Base-by-base conservation (phyloP, 305 asterid genomes). In the Fraxinus albicans region DNA sequence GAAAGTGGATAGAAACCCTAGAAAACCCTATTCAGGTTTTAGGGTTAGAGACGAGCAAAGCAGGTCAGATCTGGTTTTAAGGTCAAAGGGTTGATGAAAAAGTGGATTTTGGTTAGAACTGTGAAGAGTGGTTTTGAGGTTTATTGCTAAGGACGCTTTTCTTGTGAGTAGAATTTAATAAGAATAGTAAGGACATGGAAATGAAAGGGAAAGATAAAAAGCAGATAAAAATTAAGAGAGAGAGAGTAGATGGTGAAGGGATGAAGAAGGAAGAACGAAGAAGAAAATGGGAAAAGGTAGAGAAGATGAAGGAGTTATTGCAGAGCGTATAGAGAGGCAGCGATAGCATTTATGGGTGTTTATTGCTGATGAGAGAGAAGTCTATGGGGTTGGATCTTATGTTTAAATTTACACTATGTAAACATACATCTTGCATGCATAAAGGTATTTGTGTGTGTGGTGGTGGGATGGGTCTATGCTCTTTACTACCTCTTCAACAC, bases 311-410 rank as follows among this genome's bases (percentile, higher is more conserved):
- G 93, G 93, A 95, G 98, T 95, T 65, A 95, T 81, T 95, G 95
- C 97, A 87, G 88, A 89, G 95, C 83, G 90, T 85, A 86, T 90
- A 86, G 95, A 91, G 96, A 91, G 89, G 96, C 89, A 92, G 97
- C 79, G 86, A 90, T 79, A 17, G 97, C 99, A 95, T 95, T 94
- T 77, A 95, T 91, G 98, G 92, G 86, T 84, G 78, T 86, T 90
- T 91, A 87, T 86, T 89, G 91, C 89, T 73, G 77, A 36, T 23
- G 88, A 77, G 85, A 80, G 87, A 83, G 85, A 87, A 83, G 85
- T 67, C 63, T 55, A 80, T 82, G 76, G 84, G 85, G 88, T 90
- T 87, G 91, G 87, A 83, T 87, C 79, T 76, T 17, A 38, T 58
- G 81, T 82, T 86, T 83, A 74, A 88, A 83, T 91, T 86, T 89